These are phyloP conservation scores for Elongisporangium undulatum DNA, from an alignment of 352 stramenopile genomes.

Conservation along the genomic window DNA sequence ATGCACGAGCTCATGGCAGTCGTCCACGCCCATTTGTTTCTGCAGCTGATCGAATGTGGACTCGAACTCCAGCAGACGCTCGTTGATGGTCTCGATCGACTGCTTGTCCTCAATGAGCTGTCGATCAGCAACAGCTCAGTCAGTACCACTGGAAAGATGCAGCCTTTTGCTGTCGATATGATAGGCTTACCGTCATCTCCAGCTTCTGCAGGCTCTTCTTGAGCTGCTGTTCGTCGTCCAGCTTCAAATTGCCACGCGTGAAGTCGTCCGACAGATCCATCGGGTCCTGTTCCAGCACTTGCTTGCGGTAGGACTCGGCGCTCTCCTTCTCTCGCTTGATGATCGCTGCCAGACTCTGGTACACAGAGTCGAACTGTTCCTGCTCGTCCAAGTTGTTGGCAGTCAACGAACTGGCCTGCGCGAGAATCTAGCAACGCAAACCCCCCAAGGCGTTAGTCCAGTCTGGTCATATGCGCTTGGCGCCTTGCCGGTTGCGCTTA, in stretches of 20 bases:
- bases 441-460: slow-evolving; percentile 3
- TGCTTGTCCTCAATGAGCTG: slow-evolving; percentile 71
- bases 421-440: slow-evolving; percentile 33
- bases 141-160: slow-evolving; percentile 1
- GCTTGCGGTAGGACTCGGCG: slow-evolving; percentile 70
- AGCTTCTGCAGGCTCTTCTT: slow-evolving; percentile 62
- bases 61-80: slow-evolving; percentile 72
- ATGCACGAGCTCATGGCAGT: slow-evolving; percentile 54
- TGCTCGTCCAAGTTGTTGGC: slow-evolving; percentile 74
- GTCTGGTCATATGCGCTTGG: no score
- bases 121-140: not conserved
- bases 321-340: slow-evolving; percentile 75
- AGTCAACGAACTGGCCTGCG: slow-evolving; percentile 62
- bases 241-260: slow-evolving; percentile 65
- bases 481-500: slow-evolving; percentile 9
- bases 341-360: slow-evolving; percentile 59
- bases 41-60: slow-evolving; percentile 57
- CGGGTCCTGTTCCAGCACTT: slow-evolving; percentile 69
- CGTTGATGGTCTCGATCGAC: slow-evolving; percentile 61
- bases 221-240: slow-evolving; percentile 72
- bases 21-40: slow-evolving; percentile 56
- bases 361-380: slow-evolving; percentile 71
- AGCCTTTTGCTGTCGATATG: not conserved
- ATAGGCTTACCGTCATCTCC: slow-evolving; percentile 36
- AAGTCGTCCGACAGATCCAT: slow-evolving; percentile 67